Percentiles rank a stretch among this genome's conserved stretches.
phyloP scores from a whole-genome alignment of 2,329 filamentous ascomycete species.

The Ophiocordyceps camponoti-floridani region DNA sequence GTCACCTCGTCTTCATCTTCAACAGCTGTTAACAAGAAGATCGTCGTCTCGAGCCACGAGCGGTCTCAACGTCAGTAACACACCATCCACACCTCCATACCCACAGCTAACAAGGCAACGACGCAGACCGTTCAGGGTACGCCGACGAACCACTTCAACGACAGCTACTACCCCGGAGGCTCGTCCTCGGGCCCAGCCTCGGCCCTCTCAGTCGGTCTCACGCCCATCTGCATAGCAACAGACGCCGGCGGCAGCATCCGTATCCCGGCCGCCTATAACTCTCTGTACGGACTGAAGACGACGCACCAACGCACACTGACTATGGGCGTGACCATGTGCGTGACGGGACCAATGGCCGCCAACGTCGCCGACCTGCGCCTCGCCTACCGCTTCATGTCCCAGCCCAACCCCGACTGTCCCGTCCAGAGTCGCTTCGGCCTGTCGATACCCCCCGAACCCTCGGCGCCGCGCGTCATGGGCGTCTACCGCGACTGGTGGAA shows the following conservation, averaged over 20 bases:
- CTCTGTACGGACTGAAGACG: slow-evolving; percentile 66
- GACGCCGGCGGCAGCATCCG: slow-evolving; percentile 64
- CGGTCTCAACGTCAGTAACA: slow-evolving; percentile 49
- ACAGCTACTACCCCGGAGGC: slow-evolving; percentile 60
- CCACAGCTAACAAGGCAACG: not conserved
- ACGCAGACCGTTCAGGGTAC: slow-evolving; percentile 45
- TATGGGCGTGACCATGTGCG: slow-evolving; percentile 35
- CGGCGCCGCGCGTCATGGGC: slow-evolving; percentile 46
- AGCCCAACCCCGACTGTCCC: slow-evolving; percentile 46
- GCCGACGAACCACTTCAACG: slow-evolving; percentile 62
- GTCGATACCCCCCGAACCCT: slow-evolving; percentile 24
- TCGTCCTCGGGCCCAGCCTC: slow-evolving; percentile 66
- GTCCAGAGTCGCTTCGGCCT: slow-evolving; percentile 45
- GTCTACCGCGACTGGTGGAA: slow-evolving; percentile 39
- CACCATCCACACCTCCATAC: not conserved
- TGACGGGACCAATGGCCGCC: slow-evolving; percentile 58
- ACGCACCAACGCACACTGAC: slow-evolving; percentile 51
- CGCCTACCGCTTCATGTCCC: slow-evolving; percentile 65
- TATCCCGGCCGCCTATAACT: slow-evolving; percentile 59
- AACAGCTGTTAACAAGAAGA: not conserved
- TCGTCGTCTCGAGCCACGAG: slow-evolving; percentile 38
- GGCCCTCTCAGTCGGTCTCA: slow-evolving; percentile 47
- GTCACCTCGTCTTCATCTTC: not conserved
- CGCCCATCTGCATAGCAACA: slow-evolving; percentile 59
- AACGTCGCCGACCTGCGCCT: slow-evolving; percentile 63